A percentile compares a stretch with the other conserved stretches of the same genome.
Evolutionary conservation across 768 basidiomycete species (phyloP).

Genomic region (Kwoniella sp.): DNA sequence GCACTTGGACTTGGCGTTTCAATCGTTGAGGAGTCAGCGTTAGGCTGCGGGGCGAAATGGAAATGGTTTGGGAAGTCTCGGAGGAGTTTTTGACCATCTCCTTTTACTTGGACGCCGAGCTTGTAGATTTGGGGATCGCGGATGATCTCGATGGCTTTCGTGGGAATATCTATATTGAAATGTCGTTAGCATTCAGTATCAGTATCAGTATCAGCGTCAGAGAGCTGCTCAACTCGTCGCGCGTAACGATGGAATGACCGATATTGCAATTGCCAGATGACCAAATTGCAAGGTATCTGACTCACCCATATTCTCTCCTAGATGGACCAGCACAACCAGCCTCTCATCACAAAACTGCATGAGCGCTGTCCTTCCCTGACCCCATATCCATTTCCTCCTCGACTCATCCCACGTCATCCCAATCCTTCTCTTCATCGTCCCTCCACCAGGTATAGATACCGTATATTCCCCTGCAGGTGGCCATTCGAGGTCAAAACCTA

Average conservation of each 20-base stretch:
- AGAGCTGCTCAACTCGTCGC: too few species aligned
- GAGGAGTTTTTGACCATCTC: slow-evolving; percentile 46
- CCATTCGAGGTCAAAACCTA: slow-evolving; percentile 55
- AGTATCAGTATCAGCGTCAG: too few species aligned
- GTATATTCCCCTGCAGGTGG: slow-evolving; percentile 31
- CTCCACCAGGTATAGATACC: slow-evolving; percentile 8
- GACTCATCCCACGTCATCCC: slow-evolving; percentile 24
- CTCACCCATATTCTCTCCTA: slow-evolving; percentile 42
- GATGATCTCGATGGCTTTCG: slow-evolving; percentile 34
- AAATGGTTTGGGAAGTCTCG: slow-evolving; percentile 44
- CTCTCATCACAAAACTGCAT: slow-evolving; percentile 43
- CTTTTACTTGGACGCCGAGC: slow-evolving; percentile 45
- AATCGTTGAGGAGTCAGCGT: neutral
- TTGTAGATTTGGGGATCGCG: slow-evolving; percentile 36
- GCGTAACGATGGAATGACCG: too few species aligned
- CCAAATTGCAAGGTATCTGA: neutral
- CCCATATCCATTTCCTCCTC: slow-evolving; percentile 22
- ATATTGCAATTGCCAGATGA: too few species aligned
- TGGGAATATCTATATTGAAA: slow-evolving; percentile 39
- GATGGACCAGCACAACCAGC: slow-evolving; percentile 43
- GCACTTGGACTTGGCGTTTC: neutral
- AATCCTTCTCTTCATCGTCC: slow-evolving; percentile 4
- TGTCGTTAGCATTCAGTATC: too few species aligned
- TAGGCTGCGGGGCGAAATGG: slow-evolving; percentile 19
- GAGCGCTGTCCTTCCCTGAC: slow-evolving; percentile 39